Evolutionary conservation across 169 alveolate species (phyloP).

Genomic region (Eimeria tenella): DNA sequence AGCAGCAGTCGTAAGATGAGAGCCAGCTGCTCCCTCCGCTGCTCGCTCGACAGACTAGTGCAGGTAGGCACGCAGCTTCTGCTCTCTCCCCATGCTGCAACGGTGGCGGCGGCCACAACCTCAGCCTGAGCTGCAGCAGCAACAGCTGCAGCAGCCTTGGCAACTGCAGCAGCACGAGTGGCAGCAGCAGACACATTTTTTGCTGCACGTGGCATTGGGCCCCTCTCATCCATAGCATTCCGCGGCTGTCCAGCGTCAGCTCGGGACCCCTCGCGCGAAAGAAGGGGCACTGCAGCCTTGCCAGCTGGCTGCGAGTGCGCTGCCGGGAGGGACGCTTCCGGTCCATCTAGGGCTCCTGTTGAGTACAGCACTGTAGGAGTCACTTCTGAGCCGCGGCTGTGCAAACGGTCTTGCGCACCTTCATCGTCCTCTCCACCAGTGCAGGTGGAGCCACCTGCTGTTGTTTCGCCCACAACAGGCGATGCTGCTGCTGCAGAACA

Average conservation of each 20-base stretch:
- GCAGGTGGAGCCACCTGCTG: conserved; percentile 6
- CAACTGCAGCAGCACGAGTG: conserved; percentile 59
- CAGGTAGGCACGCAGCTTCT: background rate
- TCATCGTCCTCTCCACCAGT: background rate
- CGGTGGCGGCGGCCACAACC: conserved; percentile 58
- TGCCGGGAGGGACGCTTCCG: background rate
- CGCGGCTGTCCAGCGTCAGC: background rate
- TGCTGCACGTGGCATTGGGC: conserved; percentile 16
- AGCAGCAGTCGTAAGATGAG: conserved; percentile 5
- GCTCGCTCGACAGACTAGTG: conserved; percentile 21
- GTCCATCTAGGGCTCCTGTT: background rate
- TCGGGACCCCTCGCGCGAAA: background rate
- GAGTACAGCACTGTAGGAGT: background rate
- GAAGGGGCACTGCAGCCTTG: background rate
- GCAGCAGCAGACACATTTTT: conserved; percentile 29
- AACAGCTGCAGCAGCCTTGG: conserved; percentile 66
- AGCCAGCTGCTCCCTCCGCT: conserved; percentile 55
- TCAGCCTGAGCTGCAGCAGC: conserved; percentile 66
- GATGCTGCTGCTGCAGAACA: background rate
- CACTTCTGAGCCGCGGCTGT: background rate
- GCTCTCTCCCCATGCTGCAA: conserved; percentile 51
- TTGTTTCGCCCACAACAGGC: background rate
- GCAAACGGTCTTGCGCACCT: background rate
- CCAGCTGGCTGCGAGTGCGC: background rate
- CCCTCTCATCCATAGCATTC: background rate